These are phyloP conservation scores for Trichomonas tenax DNA, from an alignment of 208 protist genomes.

Conservation along the genomic window DNA sequence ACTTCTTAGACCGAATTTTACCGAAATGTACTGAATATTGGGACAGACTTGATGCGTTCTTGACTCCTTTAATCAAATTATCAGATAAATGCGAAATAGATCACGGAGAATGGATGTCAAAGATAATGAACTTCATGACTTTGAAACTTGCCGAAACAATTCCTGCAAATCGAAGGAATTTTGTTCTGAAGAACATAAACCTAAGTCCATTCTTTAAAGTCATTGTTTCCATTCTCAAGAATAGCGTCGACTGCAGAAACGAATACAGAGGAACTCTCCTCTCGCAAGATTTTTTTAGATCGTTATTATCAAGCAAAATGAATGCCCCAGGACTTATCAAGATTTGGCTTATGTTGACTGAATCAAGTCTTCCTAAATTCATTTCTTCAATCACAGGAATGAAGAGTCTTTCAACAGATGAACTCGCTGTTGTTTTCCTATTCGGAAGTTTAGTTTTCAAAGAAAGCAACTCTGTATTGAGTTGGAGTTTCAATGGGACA, in stretches of 20 bases:
- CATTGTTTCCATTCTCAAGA: background rate
- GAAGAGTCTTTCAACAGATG: background rate
- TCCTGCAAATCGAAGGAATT: background rate
- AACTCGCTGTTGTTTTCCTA: background rate
- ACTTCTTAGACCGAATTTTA: background rate
- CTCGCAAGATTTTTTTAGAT: background rate
- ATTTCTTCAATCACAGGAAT: background rate
- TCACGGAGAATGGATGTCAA: background rate
- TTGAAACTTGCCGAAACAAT: background rate
- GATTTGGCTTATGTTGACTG: background rate
- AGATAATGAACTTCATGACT: background rate
- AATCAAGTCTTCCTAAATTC: background rate
- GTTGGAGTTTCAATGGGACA: background rate
- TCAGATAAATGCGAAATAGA: background rate
- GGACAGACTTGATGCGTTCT: background rate
- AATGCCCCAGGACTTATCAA: background rate
- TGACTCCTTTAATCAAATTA: background rate
- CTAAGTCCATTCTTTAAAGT: background rate
- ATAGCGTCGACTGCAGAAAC: background rate
- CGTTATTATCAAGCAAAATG: background rate
- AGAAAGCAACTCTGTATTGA: background rate
- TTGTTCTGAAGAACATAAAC: background rate
- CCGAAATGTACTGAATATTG: background rate
- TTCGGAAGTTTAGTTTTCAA: background rate
- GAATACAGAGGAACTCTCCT: background rate